phyloP scores from a whole-genome alignment of 768 basidiomycete genomes.

The Aureoboletus auriporus region DNA sequence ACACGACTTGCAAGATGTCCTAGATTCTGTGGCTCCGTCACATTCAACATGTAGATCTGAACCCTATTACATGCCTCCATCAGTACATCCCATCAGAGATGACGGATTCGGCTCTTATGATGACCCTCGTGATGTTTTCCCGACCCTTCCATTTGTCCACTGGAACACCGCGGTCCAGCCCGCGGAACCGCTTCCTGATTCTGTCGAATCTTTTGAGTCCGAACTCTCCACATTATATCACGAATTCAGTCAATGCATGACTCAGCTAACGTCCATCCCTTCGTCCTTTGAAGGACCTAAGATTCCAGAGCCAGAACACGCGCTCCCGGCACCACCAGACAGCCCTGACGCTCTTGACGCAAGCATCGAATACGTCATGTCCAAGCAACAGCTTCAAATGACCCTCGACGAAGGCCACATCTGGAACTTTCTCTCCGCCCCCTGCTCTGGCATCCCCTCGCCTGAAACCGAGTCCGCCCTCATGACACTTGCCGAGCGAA shows the following conservation, averaged over 20 bases:
- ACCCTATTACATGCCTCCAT: slow-evolving; percentile 7
- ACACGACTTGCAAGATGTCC: slow-evolving; percentile 13
- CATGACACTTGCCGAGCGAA: slow-evolving; percentile 43
- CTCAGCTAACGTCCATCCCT: slow-evolving; percentile 41
- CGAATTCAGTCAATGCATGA: slow-evolving; percentile 45
- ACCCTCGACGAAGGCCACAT: slow-evolving; percentile 56
- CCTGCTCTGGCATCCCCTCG: slow-evolving; percentile 8
- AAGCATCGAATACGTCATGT: slow-evolving; percentile 46
- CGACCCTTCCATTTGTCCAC: slow-evolving; percentile 20
- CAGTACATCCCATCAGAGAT: slow-evolving; percentile 6
- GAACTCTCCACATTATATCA: slow-evolving; percentile 45
- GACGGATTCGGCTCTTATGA: slow-evolving; percentile 7
- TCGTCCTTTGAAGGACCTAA: slow-evolving; percentile 22
- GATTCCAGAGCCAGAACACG: slow-evolving; percentile 6
- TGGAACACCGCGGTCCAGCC: slow-evolving; percentile 24
- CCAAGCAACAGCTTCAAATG: slow-evolving; percentile 59
- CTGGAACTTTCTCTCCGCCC: slow-evolving; percentile 45
- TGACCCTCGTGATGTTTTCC: slow-evolving; percentile 12
- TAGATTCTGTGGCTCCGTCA: slow-evolving; percentile 5
- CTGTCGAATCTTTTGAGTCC: slow-evolving; percentile 31
- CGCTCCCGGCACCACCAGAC: slow-evolving; percentile 1
- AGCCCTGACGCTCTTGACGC: slow-evolving; percentile 31
- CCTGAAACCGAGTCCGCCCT: slow-evolving; percentile 21
- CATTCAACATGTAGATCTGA: slow-evolving; percentile 16
- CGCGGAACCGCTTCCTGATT: slow-evolving; percentile 4